Conservation (phyloP, 2,329 filamentous ascomycete genomes). For the Lomentospora prolificans region DNA sequence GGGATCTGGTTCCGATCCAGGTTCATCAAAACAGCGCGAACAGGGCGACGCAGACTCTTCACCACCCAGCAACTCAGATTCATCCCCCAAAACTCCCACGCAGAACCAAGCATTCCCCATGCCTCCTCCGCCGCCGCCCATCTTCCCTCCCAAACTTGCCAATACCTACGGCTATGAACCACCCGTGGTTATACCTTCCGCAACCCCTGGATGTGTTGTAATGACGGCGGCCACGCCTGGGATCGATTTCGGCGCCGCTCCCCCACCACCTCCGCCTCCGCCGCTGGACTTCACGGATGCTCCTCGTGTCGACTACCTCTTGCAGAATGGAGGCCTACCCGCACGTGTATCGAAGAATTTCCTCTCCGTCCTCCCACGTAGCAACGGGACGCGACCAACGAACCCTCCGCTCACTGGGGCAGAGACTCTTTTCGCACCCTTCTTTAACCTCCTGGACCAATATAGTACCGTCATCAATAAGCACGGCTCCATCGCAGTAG, state of each 20-base stretch:
- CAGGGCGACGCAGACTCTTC: slow-evolving; percentile 32
- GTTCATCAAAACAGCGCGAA: slow-evolving; percentile 21
- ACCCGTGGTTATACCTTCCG: slow-evolving; percentile 24
- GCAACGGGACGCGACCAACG: slow-evolving; percentile 46
- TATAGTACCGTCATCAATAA: slow-evolving; percentile 73
- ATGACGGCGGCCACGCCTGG: slow-evolving; percentile 23
- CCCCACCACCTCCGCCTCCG: slow-evolving; percentile 62
- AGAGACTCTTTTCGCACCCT: slow-evolving; percentile 69
- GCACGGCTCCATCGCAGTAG: slow-evolving; percentile 85
- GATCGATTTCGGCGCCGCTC: slow-evolving; percentile 23
- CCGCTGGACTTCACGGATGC: slow-evolving; percentile 60
- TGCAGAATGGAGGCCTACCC: slow-evolving; percentile 76
- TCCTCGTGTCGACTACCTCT: slow-evolving; percentile 82
- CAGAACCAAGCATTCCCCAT: slow-evolving; percentile 38
- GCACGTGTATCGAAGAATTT: slow-evolving; percentile 65
- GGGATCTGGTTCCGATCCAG: slow-evolving; percentile 15
- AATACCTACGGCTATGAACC: slow-evolving; percentile 25
- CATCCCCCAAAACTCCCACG: slow-evolving; percentile 53
- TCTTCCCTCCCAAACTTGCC: slow-evolving; percentile 27
- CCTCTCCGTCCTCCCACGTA: slow-evolving; percentile 51
- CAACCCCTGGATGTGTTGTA: slow-evolving; percentile 21
- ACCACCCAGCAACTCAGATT: slow-evolving; percentile 39
- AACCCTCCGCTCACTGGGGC: slow-evolving; percentile 58
- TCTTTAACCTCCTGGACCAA: slow-evolving; percentile 74
- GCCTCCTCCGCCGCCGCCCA: slow-evolving; percentile 38